phyloP scores from a whole-genome alignment of 352 stramenopile genomes.

The Phytophthora sojae region DNA sequence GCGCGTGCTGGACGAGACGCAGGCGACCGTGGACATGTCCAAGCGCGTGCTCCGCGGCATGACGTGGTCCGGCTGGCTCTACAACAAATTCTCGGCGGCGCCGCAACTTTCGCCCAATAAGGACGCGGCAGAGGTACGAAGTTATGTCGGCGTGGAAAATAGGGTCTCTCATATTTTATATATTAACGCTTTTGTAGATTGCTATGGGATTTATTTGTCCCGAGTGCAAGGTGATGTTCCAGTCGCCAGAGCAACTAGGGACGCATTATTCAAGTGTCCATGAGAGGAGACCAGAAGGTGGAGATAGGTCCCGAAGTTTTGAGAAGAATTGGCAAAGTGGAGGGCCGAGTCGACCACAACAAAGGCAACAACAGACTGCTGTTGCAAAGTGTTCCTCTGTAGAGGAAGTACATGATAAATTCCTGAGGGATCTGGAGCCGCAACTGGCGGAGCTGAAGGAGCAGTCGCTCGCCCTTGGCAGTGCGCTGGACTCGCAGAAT shows the following conservation, averaged over 20 bases:
- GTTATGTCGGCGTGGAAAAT: neutral
- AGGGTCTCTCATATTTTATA: neutral
- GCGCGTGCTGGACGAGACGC: slow-evolving; percentile 61
- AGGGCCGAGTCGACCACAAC: neutral
- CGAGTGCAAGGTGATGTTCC: slow-evolving; percentile 78
- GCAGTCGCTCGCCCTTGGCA: slow-evolving; percentile 64
- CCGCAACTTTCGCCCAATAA: slow-evolving; percentile 31
- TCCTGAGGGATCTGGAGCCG: slow-evolving; percentile 60
- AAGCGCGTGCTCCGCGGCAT: slow-evolving; percentile 72
- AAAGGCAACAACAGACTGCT: slow-evolving; percentile 12
- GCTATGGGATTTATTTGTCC: slow-evolving; percentile 88
- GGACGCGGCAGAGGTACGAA: slow-evolving; percentile 12
- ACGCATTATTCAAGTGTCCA: slow-evolving; percentile 67
- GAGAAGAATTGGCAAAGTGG: neutral
- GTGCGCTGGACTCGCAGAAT: slow-evolving; percentile 71
- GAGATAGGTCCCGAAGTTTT: neutral
- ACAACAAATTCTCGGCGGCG: slow-evolving; percentile 66
- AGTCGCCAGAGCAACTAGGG: slow-evolving; percentile 59
- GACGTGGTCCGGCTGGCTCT: slow-evolving; percentile 85
- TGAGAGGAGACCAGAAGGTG: slow-evolving; percentile 11
- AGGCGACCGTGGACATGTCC: slow-evolving; percentile 62
- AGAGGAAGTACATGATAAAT: slow-evolving; percentile 50
- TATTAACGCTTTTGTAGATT: slow-evolving; percentile 50
- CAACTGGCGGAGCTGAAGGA: slow-evolving; percentile 76
- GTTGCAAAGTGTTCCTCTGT: neutral